Evolutionary conservation across 1,139 yeast species (phyloP), one percentile per base, ranked within the genome.

Genomic region (Kodamaea fungicola): DNA sequence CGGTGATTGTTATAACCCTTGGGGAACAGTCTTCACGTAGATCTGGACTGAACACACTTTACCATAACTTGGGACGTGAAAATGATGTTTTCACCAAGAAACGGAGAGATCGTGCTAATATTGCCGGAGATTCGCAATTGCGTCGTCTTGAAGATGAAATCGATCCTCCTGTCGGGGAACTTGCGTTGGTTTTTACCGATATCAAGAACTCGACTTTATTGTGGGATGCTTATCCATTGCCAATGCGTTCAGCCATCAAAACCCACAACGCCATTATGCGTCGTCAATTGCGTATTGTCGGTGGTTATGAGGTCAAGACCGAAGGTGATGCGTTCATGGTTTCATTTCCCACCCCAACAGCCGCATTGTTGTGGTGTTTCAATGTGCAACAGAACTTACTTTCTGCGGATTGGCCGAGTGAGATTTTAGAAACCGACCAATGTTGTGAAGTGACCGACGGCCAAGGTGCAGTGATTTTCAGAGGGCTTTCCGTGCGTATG

Each of bases 281-380:
- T 55, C 78, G 98, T 36, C 95, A 88, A 52, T 67, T 92, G 47
- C 77, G 97, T 48, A 83, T 90, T 34, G 88, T 87, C 51, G 97
- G 97, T 30, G 98, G 98, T 2, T 92, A 92, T 55, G 99, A 92
- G 61, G 98, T 92, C 25, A 92, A 92, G 60, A 94, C 97, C 1
- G 99, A 94, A 78, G 99, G 99, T 54, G 99, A 92, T 67, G 96
- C 98, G 0, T 92, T 92, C 52, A 90, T 92, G 87, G 97, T 92
- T n/a, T 87, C 97, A 6, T 92, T 92, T 61, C 96, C 97, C 1
- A 83, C 96, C 0, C 94, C 96, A 0, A 79, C 94, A 0, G 74
- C 94, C 16, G 97, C 97, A 0, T 66, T 94, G 40, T 69, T 88
- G 32, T 94, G 98, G 98, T 89, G 97, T 67, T 81, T 90, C 57